Base-by-base conservation (phyloP, 2,329 filamentous ascomycete genomes). In the Pyricularia grisea region DNA sequence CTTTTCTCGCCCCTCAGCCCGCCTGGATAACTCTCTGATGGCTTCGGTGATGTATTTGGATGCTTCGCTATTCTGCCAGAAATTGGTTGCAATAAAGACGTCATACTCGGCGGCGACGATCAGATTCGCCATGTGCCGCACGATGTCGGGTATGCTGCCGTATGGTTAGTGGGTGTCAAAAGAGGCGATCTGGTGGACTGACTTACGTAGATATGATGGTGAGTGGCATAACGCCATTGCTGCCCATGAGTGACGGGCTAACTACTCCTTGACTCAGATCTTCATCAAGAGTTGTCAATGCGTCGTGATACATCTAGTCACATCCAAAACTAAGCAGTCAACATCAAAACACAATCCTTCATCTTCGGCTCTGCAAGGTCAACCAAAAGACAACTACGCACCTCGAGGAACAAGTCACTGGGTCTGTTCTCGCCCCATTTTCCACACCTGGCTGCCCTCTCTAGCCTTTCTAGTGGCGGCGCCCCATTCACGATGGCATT, bases 41-140 rank as follows among this genome's bases (percentile, higher is more conserved):
- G 89, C 88, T 74, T 91, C 84, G 3, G 86, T 90, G 63, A 94
- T 84, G 67, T 92, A 84, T 5, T 81, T 84, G 61, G 89, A 89
- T 0, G 91, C 90, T 10, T 88, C 83, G 0, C 90, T 90, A 61
- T 88, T 83, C 70, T 89, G 85, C 92, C 92, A 93, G 74, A 88
- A 92, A 73, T 92, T 93, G 0, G 92, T 94, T 0, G 88, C 88
- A 11, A 94, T 80, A 69, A 91, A 88, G 0, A 94, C 87, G 73
- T 94, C 92, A 42, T 84, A 85, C 73, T 92, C 84, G 0, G 92
- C 92, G 4, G 88, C 83, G 2, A 85, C 90, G 42, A 94, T 94
- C 25, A 92, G 81, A 72, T 94, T 93, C 1, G 90, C 87, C 79
- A 92, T 90, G 76, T 94, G 91, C 0, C 90, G 84, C 70, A 87